Evolutionary conservation across 2,329 filamentous ascomycete species (phyloP), one percentile per base, ranked within the genome.

Genomic region (Mollisiaceae sp.): DNA sequence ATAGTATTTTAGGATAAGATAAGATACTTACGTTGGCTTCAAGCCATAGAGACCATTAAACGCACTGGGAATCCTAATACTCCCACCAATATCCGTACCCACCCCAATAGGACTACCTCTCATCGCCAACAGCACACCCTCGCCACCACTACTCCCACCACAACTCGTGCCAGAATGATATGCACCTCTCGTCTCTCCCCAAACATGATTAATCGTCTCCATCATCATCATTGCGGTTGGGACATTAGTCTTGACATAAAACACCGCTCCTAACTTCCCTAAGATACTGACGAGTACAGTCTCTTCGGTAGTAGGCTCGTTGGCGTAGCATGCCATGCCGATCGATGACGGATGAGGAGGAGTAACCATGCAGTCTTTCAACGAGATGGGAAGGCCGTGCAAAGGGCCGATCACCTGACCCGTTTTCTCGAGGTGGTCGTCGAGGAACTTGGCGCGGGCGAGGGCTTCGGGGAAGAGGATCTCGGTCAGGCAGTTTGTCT

Each of bases 401-500:
- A 80, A 74, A 4, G 79, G 78, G 9, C 79, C 79, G 15, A 77
- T 69, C 4, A 75, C 66, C n/a, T 74, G 68, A 6, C 75, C 76
- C 6, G 72, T 82, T 58, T 75, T 77, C 22, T 76, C 69, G 4
- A 85, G 78, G 64, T 86, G 79, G 0, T 81, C 78, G 71, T 89
- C 86, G 0, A 87, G 79, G 43, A 81, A 77, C 67, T 82, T 80
- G 3, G 85, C 85, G 45, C 79, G 78, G 36, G 78, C 73, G 56
- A 87, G 77, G 2, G 84, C 85, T 73, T 83, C 80, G 11, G 82
- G 76, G 69, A 86, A 86, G 62, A 88, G 80, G 27, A 83, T 81
- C 67, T 88, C 85, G 0, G 82, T 86, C 4, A 89, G 75, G 72
- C 86, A 89, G 67, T 88, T 88, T 45, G 83, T 87, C 83, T 86